phyloP scores from a whole-genome alignment of 2,329 filamentous ascomycete genomes.

The Exophiala spinifera region DNA sequence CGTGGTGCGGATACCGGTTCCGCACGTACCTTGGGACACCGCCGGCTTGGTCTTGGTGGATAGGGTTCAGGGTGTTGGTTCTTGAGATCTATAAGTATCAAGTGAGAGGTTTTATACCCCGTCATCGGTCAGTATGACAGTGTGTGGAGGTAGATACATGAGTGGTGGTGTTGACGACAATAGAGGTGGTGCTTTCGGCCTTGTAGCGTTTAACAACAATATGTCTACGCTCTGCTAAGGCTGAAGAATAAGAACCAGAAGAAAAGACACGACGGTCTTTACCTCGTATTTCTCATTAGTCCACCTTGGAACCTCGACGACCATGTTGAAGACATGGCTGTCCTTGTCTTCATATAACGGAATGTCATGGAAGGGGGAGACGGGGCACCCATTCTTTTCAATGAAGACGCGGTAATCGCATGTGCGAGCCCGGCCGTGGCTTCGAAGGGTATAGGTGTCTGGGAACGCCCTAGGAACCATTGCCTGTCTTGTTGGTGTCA shows the following conservation, averaged over 20 bases:
- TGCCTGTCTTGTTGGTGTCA: too few relatives aligned
- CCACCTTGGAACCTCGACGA: neutral
- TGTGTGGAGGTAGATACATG: too few relatives aligned
- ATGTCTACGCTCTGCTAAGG: too few relatives aligned
- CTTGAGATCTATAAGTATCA: neutral
- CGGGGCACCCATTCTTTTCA: neutral
- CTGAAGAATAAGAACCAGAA: too few relatives aligned
- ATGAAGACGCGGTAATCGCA: neutral
- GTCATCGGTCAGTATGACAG: too few relatives aligned
- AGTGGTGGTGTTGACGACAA: too few relatives aligned
- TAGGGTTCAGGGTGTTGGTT: neutral
- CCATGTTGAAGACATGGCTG: neutral
- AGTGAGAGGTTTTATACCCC: too few relatives aligned
- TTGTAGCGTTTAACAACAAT: too few relatives aligned
- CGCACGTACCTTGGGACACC: slow-evolving; percentile 66
- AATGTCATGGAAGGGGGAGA: neutral
- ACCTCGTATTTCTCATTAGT: neutral
- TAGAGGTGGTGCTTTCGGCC: too few relatives aligned
- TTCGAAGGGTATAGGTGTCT: neutral
- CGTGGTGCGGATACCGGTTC: slow-evolving; percentile 99
- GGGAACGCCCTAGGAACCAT: neutral
- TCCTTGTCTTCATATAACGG: neutral
- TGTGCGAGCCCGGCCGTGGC: neutral
- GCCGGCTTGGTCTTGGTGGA: neutral
- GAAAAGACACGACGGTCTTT: neutral